Conservation (phyloP, 2,329 filamentous ascomycete genomes). For the Talaromyces amestolkiae region DNA sequence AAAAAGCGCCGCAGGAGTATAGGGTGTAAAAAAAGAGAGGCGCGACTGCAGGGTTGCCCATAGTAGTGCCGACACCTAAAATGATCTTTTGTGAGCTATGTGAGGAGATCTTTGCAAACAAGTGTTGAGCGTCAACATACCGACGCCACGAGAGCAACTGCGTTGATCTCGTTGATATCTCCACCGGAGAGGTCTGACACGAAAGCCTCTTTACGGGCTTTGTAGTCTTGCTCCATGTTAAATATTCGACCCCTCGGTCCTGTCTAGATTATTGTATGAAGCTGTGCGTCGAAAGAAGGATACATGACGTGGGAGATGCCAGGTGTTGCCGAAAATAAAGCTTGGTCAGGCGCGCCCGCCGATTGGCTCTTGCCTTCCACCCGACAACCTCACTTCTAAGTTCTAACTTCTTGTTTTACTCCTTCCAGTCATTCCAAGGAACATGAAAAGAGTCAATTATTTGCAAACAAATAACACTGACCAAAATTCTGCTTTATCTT, state of each 20-base stretch:
- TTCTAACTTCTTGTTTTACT: no score
- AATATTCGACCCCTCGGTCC: not conserved
- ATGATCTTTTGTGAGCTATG: not conserved
- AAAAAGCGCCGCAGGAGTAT: constrained; percentile 64
- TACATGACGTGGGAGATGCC: not conserved
- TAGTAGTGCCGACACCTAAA: constrained; percentile 73
- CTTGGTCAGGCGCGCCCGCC: not conserved
- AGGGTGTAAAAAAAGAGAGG: constrained; percentile 77
- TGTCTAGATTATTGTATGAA: not conserved
- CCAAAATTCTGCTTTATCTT: not conserved
- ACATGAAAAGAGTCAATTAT: not conserved
- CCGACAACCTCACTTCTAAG: not conserved
- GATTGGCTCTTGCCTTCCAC: constrained; percentile 6
- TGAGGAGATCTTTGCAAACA: not conserved
- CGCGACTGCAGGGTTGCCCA: constrained; percentile 88
- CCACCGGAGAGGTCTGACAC: constrained; percentile 89
- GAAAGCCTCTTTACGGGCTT: constrained; percentile 89
- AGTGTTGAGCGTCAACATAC: constrained; percentile 47
- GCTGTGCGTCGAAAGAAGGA: not conserved
- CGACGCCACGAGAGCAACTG: constrained; percentile 78
- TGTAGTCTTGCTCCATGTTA: constrained; percentile 62
- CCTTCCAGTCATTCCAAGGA: not conserved
- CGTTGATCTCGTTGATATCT: constrained; percentile 78
- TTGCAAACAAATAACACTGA: no score
- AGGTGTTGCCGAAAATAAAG: not conserved